Evolutionary conservation across 2,329 filamentous ascomycete species (phyloP).

Genomic region (Pyrenochaeta sp.): DNA sequence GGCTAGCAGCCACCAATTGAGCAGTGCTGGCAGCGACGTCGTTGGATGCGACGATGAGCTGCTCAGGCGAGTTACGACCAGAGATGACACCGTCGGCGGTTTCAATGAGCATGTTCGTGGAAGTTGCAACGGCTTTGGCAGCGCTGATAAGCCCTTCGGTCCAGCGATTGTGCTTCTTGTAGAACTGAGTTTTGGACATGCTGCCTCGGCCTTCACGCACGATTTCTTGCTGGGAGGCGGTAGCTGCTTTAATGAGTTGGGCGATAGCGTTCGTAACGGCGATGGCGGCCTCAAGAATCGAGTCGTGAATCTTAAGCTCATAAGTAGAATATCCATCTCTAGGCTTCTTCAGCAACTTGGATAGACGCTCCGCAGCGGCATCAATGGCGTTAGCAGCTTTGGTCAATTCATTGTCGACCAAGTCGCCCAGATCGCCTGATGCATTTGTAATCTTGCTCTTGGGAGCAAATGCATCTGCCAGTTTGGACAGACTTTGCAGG

Average conservation of each 20-base stretch:
- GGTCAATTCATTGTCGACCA: slow-evolving; percentile 89
- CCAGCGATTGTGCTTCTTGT: slow-evolving; percentile 99
- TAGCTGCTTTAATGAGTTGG: slow-evolving; percentile 92
- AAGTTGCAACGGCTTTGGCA: slow-evolving; percentile 92
- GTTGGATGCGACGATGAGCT: slow-evolving; percentile 97
- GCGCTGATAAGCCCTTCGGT: slow-evolving; percentile 97
- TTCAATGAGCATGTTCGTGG: slow-evolving; percentile 96
- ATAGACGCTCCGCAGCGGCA: slow-evolving; percentile 85
- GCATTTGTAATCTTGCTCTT: slow-evolving; percentile 82
- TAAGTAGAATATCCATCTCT: slow-evolving; percentile 95
- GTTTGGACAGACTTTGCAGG: slow-evolving; percentile 90
- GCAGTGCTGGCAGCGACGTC: slow-evolving; percentile 96
- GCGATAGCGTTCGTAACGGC: slow-evolving; percentile 95
- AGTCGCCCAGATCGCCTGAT: slow-evolving; percentile 87
- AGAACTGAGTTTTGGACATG: slow-evolving; percentile 90
- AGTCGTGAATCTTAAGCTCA: slow-evolving; percentile 94
- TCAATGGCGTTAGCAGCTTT: slow-evolving; percentile 97
- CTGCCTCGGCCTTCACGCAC: slow-evolving; percentile 90
- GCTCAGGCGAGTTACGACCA: slow-evolving; percentile 90
- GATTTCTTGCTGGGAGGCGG: slow-evolving; percentile 93
- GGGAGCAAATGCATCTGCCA: slow-evolving; percentile 90
- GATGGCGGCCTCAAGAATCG: slow-evolving; percentile 89
- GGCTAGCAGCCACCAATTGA: slow-evolving; percentile 91
- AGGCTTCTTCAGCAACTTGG: slow-evolving; percentile 95
- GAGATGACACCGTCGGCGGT: slow-evolving; percentile 96